These are phyloP conservation scores for Ceratocystis harringtonii DNA, from an alignment of 2,329 filamentous ascomycete species.

Conservation along the genomic window DNA sequence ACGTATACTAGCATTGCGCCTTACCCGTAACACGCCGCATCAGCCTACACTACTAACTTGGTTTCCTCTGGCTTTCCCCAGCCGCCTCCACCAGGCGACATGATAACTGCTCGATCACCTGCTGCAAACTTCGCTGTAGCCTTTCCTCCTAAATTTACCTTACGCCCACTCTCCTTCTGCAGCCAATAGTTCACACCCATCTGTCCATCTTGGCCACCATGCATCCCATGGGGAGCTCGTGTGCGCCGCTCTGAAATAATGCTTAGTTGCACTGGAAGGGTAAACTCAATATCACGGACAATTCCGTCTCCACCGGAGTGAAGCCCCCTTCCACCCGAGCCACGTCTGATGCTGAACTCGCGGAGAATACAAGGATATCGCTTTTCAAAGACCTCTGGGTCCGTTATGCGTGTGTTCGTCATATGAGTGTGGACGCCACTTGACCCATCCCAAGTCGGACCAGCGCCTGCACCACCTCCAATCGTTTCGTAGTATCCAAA, in stretches of 20 bases:
- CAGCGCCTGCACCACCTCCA: slow-evolving; percentile 51
- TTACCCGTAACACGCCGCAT: too few species aligned
- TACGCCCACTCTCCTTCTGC: slow-evolving; percentile 49
- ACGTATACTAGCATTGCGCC: too few species aligned
- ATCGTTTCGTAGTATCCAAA: slow-evolving; percentile 48
- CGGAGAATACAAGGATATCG: slow-evolving; percentile 56
- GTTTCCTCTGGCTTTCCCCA: slow-evolving; percentile 42
- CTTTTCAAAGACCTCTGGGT: slow-evolving; percentile 32
- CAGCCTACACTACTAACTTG: background rate
- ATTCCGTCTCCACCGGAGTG: slow-evolving; percentile 60
- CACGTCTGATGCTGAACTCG: slow-evolving; percentile 50
- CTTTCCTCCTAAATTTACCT: slow-evolving; percentile 63
- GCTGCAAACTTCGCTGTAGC: slow-evolving; percentile 63
- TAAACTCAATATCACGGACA: slow-evolving; percentile 63
- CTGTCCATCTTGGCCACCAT: slow-evolving; percentile 63
- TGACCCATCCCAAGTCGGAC: slow-evolving; percentile 35
- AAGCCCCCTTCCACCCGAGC: slow-evolving; percentile 49
- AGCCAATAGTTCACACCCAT: slow-evolving; percentile 84
- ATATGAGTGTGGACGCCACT: slow-evolving; percentile 36
- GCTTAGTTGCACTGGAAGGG: slow-evolving; percentile 59
- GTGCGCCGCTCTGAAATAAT: slow-evolving; percentile 68
- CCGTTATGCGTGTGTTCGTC: slow-evolving; percentile 68
- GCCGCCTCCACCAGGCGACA: slow-evolving; percentile 64
- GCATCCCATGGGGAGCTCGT: slow-evolving; percentile 55
- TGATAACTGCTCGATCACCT: slow-evolving; percentile 63